phyloP scores from a whole-genome alignment of 495 filamentous ascomycete genomes.

The Talaromyces wortmannii region DNA sequence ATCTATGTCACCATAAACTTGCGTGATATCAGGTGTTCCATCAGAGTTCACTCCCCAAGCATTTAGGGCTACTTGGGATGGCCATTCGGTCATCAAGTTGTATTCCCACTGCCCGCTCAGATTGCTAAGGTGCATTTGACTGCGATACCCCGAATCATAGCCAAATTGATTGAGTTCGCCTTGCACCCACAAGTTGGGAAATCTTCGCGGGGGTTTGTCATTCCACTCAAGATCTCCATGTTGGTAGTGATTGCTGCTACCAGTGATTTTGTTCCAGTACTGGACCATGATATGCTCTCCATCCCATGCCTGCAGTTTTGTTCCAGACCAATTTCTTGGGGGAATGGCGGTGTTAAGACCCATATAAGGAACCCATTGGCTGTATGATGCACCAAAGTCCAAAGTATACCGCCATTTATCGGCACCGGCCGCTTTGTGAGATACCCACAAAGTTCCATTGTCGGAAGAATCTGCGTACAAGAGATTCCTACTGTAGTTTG shows the following conservation, averaged over 20 bases:
- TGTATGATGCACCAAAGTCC: constrained; percentile 48
- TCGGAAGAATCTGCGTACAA: constrained; percentile 26
- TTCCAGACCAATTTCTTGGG: constrained; percentile 41
- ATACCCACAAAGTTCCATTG: constrained; percentile 27
- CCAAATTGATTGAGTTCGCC: constrained; percentile 59
- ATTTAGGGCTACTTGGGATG: constrained; percentile 37
- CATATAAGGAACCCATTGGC: constrained; percentile 45
- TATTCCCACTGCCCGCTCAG: constrained; percentile 40
- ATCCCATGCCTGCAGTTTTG: constrained; percentile 46
- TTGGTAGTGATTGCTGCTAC: constrained; percentile 51
- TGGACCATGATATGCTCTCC: constrained; percentile 56
- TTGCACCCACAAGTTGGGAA: constrained; percentile 54
- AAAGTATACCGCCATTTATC: constrained; percentile 51
- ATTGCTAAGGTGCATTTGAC: constrained; percentile 40
- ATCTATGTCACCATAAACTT: constrained; percentile 45
- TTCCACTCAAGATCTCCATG: constrained; percentile 45
- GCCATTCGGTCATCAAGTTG: constrained; percentile 47
- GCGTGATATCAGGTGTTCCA: constrained; percentile 38
- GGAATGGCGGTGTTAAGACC: constrained; percentile 29
- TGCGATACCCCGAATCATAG: constrained; percentile 50
- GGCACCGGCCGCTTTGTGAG: constrained; percentile 51
- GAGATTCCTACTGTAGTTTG: constrained; percentile 47
- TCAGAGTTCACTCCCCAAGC: constrained; percentile 41
- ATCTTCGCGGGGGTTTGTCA: constrained; percentile 30
- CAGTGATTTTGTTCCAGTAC: constrained; percentile 55